Percentiles rank a stretch among this genome's conserved stretches.
Evolutionary conservation across 2,329 filamentous ascomycete species (phyloP).

Genomic region (Curvularia spicifera): DNA sequence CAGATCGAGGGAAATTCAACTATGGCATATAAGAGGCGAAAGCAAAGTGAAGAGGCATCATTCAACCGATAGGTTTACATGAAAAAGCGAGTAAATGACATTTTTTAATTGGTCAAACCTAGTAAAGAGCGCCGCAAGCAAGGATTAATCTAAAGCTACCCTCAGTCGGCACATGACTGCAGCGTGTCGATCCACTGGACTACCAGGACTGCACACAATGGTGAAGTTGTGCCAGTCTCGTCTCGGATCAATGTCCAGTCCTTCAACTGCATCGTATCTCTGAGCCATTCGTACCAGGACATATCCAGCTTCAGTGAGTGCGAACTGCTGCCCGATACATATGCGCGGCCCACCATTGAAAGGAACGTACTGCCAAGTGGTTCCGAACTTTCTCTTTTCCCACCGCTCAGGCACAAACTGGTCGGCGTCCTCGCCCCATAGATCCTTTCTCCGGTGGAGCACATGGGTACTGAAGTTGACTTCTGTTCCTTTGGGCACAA

Average conservation of each 20-base stretch:
- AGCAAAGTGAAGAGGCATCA: too few relatives aligned
- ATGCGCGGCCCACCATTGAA: conserved; percentile 37
- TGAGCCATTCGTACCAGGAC: conserved; percentile 10
- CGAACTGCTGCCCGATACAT: conserved; percentile 30
- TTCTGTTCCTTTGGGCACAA: conserved; percentile 24
- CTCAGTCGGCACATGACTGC: conserved; percentile 9
- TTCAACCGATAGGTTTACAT: too few relatives aligned
- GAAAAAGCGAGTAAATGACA: too few relatives aligned
- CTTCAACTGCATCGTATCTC: conserved; percentile 7
- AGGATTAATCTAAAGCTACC: conserved; percentile 5
- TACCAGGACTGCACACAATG: conserved; percentile 11
- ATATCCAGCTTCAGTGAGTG: conserved; percentile 26
- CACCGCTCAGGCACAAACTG: conserved; percentile 34
- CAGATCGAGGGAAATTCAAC: too few relatives aligned
- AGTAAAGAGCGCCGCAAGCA: background rate
- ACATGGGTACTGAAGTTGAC: conserved; percentile 21
- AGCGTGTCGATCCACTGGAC: conserved; percentile 3
- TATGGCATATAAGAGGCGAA: too few relatives aligned
- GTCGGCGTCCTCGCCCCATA: conserved; percentile 33
- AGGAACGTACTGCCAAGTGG: conserved; percentile 31
- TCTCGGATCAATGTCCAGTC: conserved; percentile 8
- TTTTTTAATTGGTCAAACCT: too few relatives aligned
- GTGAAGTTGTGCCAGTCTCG: conserved; percentile 16
- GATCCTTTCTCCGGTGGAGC: conserved; percentile 29
- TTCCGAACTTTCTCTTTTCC: conserved; percentile 16